phyloP scores from a whole-genome alignment of 2,329 filamentous ascomycete species.

The Pseudogymnoascus verrucosus region DNA sequence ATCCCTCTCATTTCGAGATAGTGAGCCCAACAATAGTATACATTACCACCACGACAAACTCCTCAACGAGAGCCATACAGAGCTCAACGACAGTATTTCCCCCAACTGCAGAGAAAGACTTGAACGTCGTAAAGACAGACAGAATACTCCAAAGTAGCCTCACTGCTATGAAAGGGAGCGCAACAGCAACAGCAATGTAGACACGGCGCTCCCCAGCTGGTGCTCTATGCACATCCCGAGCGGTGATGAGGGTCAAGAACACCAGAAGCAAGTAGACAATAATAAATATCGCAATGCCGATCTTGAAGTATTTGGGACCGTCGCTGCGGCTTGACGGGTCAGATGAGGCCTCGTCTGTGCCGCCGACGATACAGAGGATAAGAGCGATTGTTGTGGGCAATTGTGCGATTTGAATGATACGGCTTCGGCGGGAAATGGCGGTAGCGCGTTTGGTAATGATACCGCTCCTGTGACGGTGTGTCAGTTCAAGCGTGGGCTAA shows the following conservation, averaged over 20 bases:
- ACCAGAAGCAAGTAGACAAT: conserved; percentile 22
- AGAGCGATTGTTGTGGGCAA: conserved; percentile 23
- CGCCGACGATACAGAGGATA: conserved; percentile 26
- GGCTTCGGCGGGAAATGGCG: conserved; percentile 21
- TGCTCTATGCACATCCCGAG: conserved; percentile 21
- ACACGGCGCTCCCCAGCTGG: conserved; percentile 25
- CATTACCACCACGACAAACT: conserved; percentile 25
- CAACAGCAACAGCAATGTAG: conserved; percentile 23
- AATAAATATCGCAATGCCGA: conserved; percentile 24
- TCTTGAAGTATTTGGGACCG: conserved; percentile 20
- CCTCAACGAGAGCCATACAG: conserved; percentile 27
- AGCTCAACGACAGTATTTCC: conserved; percentile 24
- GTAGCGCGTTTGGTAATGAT: conserved; percentile 17
- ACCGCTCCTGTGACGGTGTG: conserved; percentile 8
- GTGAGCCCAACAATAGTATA: conserved; percentile 20
- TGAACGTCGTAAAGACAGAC: conserved; percentile 21
- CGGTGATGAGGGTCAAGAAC: conserved; percentile 18
- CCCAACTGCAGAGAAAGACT: conserved; percentile 19
- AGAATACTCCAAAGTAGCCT: conserved; percentile 27
- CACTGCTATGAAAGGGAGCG: conserved; percentile 26
- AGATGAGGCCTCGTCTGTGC: conserved; percentile 17
- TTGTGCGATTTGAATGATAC: conserved; percentile 22
- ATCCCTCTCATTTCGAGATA: not conserved
- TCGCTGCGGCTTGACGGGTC: conserved; percentile 16
- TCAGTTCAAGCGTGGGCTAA: not conserved